phyloP scores from a whole-genome alignment of 495 filamentous ascomycete genomes.

The Penicillium antarcticum region DNA sequence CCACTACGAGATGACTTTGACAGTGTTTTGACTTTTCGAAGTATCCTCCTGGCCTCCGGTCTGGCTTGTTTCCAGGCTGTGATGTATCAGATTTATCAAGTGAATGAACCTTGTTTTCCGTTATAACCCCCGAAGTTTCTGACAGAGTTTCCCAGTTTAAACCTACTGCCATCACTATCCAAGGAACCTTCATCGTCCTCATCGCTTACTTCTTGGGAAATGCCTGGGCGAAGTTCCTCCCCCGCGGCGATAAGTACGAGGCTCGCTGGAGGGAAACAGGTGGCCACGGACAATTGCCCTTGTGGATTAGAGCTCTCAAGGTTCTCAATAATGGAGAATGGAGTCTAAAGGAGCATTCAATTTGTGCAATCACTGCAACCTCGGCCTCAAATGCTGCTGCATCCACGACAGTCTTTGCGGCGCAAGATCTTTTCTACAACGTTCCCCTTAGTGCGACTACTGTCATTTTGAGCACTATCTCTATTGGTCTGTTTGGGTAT shows the following conservation, averaged over 20 bases:
- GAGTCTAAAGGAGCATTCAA: constrained; percentile 31
- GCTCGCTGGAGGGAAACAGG: constrained; percentile 21
- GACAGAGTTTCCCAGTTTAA: constrained; percentile 20
- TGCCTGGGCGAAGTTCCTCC: constrained; percentile 40
- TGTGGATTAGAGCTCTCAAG: constrained; percentile 16
- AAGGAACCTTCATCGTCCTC: constrained; percentile 37
- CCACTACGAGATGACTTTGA: constrained; percentile 46
- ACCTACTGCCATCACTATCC: constrained; percentile 27
- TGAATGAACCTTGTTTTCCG: constrained; percentile 9
- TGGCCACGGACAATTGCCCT: constrained; percentile 21
- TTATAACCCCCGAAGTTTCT: neutral
- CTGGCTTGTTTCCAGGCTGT: constrained; percentile 47
- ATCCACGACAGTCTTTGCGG: constrained; percentile 20
- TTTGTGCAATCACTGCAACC: constrained; percentile 28
- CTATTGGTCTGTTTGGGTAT: constrained; percentile 48
- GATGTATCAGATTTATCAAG: constrained; percentile 46
- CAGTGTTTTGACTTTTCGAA: constrained; percentile 42
- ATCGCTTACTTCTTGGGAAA: constrained; percentile 39
- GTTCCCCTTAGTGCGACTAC: constrained; percentile 20
- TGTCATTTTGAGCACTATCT: constrained; percentile 29
- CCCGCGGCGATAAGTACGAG: constrained; percentile 36
- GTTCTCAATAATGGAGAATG: constrained; percentile 30
- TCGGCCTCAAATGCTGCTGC: constrained; percentile 22
- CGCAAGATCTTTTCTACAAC: constrained; percentile 33
- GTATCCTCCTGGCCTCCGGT: constrained; percentile 38